A percentile compares a stretch with the other conserved stretches of the same genome.
Evolutionary conservation across 139 green algal species (phyloP).

Genomic region (Trebouxia sp.): DNA sequence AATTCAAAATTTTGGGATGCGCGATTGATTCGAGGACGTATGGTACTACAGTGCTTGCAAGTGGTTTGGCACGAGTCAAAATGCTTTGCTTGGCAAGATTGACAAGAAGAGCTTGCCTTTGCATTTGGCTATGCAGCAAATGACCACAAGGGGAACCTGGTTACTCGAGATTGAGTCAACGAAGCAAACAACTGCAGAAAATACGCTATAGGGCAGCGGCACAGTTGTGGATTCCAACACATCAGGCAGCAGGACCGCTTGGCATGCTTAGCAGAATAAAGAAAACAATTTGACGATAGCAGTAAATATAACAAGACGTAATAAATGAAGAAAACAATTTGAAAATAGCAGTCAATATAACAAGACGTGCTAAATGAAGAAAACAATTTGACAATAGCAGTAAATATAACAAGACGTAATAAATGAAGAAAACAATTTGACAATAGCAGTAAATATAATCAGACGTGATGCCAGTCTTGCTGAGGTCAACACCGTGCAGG

Average conservation of each 20-base stretch:
- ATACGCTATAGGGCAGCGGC: no score
- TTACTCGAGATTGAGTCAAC: no score
- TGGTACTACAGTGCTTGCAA: constrained; percentile 5
- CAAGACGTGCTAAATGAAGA: neutral
- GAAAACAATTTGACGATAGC: neutral
- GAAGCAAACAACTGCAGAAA: no score
- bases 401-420: neutral
- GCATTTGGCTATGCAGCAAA: neutral
- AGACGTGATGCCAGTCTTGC: neutral
- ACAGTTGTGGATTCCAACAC: no score
- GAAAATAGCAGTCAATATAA: no score
- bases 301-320: neutral
- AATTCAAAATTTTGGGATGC: no score
- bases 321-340: neutral
- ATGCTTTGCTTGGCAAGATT: no score
- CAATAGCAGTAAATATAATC: neutral
- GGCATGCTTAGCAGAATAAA: neutral
- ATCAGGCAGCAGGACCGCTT: no score
- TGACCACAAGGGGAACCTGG: no score
- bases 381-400: neutral
- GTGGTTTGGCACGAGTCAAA: neutral
- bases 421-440: neutral
- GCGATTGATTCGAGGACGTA: no score
- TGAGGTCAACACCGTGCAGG: no score
- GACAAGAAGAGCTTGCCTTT: no score